Evolutionary conservation across 2,329 filamentous ascomycete genomes (phyloP).

Genomic region (Diaporthe destruens): DNA sequence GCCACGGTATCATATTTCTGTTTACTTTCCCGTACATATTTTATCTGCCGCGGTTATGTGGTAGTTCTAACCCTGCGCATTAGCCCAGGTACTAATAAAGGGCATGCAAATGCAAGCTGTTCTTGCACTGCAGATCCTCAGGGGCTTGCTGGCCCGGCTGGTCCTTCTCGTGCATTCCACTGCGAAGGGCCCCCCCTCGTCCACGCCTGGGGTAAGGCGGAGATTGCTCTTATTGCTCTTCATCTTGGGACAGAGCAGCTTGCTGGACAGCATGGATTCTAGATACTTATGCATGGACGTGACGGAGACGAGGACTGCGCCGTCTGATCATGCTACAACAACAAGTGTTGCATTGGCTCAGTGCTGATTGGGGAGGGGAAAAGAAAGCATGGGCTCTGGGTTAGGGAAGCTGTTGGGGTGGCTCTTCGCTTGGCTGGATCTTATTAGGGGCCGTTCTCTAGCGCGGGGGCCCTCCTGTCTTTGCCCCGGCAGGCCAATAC

Average conservation of each 20-base stretch:
- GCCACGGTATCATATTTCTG: slow-evolving; percentile 28
- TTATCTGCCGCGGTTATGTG: slow-evolving; percentile 21
- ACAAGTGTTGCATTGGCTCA: background rate
- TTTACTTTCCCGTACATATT: slow-evolving; percentile 1
- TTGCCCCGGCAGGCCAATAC: slow-evolving; percentile 11
- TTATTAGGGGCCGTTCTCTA: slow-evolving; percentile 33
- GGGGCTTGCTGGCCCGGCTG: slow-evolving; percentile 25
- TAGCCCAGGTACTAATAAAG: slow-evolving; percentile 24
- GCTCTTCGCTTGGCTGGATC: slow-evolving; percentile 16
- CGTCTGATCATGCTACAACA: background rate
- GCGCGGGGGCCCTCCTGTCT: slow-evolving; percentile 26
- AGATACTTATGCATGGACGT: background rate
- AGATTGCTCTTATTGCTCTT: slow-evolving; percentile 19
- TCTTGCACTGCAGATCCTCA: slow-evolving; percentile 34
- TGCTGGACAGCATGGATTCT: background rate
- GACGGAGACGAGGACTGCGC: background rate
- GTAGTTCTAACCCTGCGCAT: slow-evolving; percentile 20
- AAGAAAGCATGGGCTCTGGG: slow-evolving; percentile 27
- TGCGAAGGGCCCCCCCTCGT: slow-evolving; percentile 4
- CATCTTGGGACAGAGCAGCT: slow-evolving; percentile 2
- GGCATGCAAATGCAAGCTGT: slow-evolving; percentile 31
- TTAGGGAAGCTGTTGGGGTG: slow-evolving; percentile 30
- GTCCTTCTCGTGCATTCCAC: slow-evolving; percentile 28
- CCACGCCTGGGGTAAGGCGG: slow-evolving; percentile 15
- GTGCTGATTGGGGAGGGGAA: too few relatives aligned